Evolutionary conservation across 176 grass and related monocot genomes (phyloP).

Genomic region (Oryza meridionalis): DNA sequence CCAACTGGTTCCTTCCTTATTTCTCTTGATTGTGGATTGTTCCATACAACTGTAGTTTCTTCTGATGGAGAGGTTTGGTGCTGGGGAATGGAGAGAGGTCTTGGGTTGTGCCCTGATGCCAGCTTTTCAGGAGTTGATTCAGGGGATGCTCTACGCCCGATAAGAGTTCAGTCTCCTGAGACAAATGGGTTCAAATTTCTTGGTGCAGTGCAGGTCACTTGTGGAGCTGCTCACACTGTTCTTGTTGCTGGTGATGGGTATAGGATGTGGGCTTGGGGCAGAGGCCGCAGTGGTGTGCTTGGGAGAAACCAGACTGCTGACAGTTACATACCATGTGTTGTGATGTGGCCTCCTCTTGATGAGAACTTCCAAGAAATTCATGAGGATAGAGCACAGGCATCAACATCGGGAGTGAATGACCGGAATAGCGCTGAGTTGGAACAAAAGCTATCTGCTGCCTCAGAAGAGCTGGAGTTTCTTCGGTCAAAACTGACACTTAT

Average conservation of each 20-base stretch:
- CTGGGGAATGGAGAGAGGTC: conserved; percentile 99
- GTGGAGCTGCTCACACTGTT: conserved; percentile 96
- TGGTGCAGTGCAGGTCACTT: conserved; percentile 70
- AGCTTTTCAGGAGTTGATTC: conserved; percentile 78
- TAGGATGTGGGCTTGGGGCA: conserved; percentile 93
- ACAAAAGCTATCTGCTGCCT: conserved; percentile 61
- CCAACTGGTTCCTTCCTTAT: conserved; percentile 75
- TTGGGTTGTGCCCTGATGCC: conserved; percentile 89
- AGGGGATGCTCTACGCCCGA: conserved; percentile 78
- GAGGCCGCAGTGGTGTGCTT: conserved; percentile 86
- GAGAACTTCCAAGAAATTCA: conserved; percentile 51
- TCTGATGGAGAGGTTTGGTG: conserved; percentile 91
- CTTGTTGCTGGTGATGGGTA: conserved; percentile 92
- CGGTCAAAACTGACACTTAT: conserved; percentile 72
- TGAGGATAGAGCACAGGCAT: conserved; percentile 23
- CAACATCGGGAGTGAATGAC: conserved; percentile 41
- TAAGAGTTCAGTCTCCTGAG: conserved; percentile 80
- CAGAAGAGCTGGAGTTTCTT: conserved; percentile 63
- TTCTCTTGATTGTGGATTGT: conserved; percentile 95
- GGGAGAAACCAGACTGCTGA: conserved; percentile 66
- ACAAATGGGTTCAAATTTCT: conserved; percentile 74
- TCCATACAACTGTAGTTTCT: conserved; percentile 87
- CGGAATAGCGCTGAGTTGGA: conserved; percentile 47
- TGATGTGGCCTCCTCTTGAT: conserved; percentile 83
- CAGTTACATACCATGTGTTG: conserved; percentile 74